A percentile compares a stretch with the other conserved stretches of the same genome.
Conservation (phyloP, 2,329 filamentous ascomycete species). For the Epicoccum nigrum region DNA sequence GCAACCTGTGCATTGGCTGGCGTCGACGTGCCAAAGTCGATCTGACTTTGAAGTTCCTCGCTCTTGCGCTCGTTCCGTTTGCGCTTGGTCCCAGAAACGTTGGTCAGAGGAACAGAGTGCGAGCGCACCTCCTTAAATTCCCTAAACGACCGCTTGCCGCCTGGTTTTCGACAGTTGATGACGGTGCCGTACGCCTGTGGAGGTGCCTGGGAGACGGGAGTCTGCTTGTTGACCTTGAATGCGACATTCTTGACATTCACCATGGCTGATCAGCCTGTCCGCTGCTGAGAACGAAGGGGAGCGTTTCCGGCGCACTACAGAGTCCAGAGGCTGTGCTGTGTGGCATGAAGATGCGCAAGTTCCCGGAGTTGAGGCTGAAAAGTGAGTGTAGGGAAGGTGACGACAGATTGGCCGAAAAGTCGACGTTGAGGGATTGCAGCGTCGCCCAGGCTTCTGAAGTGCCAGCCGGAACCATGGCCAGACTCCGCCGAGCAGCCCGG, state of each 20-base stretch:
- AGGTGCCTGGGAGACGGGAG: conserved; percentile 32
- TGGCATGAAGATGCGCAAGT: conserved; percentile 10
- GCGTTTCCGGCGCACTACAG: conserved; percentile 22
- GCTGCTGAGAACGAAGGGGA: conserved; percentile 30
- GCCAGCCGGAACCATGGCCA: conserved; percentile 28
- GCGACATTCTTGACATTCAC: conserved; percentile 47
- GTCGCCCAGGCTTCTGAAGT: conserved; percentile 32
- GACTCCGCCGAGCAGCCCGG: conserved; percentile 31
- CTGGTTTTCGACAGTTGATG: conserved; percentile 43
- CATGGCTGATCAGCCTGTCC: conserved; percentile 46
- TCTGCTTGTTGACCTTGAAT: conserved; percentile 49
- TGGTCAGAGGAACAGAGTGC: conserved; percentile 38
- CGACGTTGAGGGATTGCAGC: conserved; percentile 35
- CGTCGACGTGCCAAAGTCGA: conserved; percentile 5
- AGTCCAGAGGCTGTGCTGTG: conserved; percentile 9
- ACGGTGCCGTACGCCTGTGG: conserved; percentile 42
- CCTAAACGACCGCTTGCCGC: conserved; percentile 32
- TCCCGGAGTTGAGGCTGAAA: conserved; percentile 13
- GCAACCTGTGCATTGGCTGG: conserved; percentile 10
- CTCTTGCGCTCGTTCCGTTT: conserved; percentile 18
- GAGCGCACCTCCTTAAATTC: conserved; percentile 37
- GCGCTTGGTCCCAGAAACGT: conserved; percentile 37
- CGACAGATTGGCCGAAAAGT: conserved; percentile 29
- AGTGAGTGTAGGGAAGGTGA: conserved; percentile 25
- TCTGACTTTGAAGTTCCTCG: conserved; percentile 10